Evolutionary conservation across 140 eudicot genomes (phyloP).

Genomic region (Bidens hawaiensis): DNA sequence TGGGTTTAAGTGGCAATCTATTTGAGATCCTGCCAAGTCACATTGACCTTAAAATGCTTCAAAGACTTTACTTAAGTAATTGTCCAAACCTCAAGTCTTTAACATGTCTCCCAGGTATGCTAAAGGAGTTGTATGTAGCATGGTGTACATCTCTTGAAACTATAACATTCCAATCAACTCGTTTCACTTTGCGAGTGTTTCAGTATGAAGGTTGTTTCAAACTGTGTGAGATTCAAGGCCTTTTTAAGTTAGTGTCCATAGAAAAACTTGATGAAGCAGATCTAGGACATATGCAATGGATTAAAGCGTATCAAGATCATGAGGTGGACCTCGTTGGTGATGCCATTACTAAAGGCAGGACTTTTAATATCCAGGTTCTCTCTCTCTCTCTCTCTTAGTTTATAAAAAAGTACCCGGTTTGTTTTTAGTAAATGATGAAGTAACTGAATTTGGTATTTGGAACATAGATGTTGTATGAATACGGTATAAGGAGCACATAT

Average conservation of each 20-base stretch:
- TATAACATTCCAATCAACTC: constrained; percentile 7
- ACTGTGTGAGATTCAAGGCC: neutral
- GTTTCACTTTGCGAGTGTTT: neutral
- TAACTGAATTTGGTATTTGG: neutral
- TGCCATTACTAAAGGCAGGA: neutral
- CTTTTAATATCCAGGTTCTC: constrained; percentile 7
- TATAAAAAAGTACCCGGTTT: neutral
- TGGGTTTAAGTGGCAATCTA: neutral
- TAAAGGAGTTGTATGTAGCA: neutral
- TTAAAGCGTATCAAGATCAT: constrained; percentile 4
- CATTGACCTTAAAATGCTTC: neutral
- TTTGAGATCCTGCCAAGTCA: neutral
- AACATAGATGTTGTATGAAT: constrained; percentile 16
- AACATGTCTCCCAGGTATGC: constrained; percentile 4
- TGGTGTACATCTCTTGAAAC: constrained; percentile 1
- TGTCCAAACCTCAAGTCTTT: constrained; percentile 7
- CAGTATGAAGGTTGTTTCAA: neutral
- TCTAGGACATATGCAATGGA: neutral
- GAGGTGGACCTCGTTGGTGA: constrained; percentile 4
- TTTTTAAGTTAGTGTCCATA: constrained; percentile 6
- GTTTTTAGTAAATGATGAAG: neutral
- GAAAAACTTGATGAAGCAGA: constrained; percentile 3
- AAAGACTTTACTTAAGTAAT: neutral
- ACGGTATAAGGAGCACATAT: constrained; percentile 11
- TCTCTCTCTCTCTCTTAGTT: neutral